phyloP scores from a whole-genome alignment of 2,329 filamentous ascomycete species.

The Rutstroemia sp. region DNA sequence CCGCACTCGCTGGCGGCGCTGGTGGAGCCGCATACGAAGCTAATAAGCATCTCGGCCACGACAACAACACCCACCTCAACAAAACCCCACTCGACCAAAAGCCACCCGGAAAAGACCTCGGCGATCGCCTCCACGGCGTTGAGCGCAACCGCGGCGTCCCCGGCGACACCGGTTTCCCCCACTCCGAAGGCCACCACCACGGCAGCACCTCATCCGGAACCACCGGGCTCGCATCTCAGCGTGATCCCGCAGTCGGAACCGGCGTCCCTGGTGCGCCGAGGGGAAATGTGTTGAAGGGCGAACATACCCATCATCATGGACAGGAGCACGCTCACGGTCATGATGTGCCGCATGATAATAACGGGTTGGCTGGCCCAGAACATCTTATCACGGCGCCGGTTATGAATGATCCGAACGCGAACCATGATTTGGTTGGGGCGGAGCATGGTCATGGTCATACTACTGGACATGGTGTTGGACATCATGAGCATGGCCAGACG shows the following conservation, averaged over 20 bases:
- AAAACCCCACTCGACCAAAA: conserved; percentile 3
- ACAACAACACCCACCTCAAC: conserved; percentile 3
- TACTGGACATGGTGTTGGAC: no score
- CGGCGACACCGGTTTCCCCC: conserved; percentile 6
- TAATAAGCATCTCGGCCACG: conserved; percentile 8
- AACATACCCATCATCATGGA: neutral
- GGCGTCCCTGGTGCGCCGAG: conserved; percentile 5
- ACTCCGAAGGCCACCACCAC: neutral
- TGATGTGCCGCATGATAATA: neutral
- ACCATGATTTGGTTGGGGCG: no score
- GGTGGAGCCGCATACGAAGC: conserved; percentile 13
- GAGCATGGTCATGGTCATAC: no score
- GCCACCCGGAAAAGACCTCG: conserved; percentile 4
- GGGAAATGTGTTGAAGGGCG: neutral
- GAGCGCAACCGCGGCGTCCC: conserved; percentile 15
- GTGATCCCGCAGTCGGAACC: neutral
- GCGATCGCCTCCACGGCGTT: conserved; percentile 15
- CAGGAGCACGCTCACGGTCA: no score
- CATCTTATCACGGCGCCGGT: conserved; percentile 3
- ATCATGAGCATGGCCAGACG: no score
- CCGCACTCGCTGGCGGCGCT: conserved; percentile 9
- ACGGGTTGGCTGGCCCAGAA: neutral
- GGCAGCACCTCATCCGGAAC: neutral
- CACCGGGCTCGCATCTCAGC: neutral
- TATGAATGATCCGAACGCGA: neutral